Base-by-base conservation (phyloP, 2,329 filamentous ascomycete genomes). In the Fusarium stilboides region DNA sequence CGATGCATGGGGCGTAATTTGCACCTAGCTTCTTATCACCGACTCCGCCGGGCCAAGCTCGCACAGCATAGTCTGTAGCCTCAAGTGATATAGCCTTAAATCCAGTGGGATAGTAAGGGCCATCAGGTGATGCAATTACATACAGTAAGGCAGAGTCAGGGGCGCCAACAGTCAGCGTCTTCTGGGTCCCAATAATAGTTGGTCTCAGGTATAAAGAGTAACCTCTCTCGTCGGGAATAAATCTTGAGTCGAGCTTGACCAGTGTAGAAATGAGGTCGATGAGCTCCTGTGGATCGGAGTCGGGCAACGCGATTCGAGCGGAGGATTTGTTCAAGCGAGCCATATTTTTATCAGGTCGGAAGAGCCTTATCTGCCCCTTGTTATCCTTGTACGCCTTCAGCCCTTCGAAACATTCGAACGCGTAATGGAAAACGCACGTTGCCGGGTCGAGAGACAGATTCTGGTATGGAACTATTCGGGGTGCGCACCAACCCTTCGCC, bases 341-440 rank as follows among this genome's bases (percentile, higher is more conserved):
- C 95, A 98, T 98, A 86, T 99, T 99, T 87, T 89, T 96, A 80
- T 97, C 92, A 3, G 96, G 96, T 34, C 96, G 89, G 87, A 99
- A 99, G 56, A 99, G 86, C 57, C 95, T 90, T 72, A 97, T 88
- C 62, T 90, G 83, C 74, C 93, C 93, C 43, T 88, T 79, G 75
- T 87, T 89, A 83, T 97, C 94, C 82, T 95, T 97, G 87, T 99
- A 99, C 62, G 96, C 96, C 85, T 99, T 99, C 94, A 98, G 97
- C 73, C 96, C 96, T 85, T 99, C 96, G 82, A 99, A 99, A 80
- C 92, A 96, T 81, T 97, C 93, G 78, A 98, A 98, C 46, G 94
- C 96, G 82, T 99, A 99, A 87, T 99, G 96, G 83, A 99, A 95
- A 68, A 98, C 96, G 83, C 94, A 98, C 33, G 94, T 96, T 43